Base-by-base conservation (phyloP, 2,329 filamentous ascomycete species). In the Orbilia brochopaga region DNA sequence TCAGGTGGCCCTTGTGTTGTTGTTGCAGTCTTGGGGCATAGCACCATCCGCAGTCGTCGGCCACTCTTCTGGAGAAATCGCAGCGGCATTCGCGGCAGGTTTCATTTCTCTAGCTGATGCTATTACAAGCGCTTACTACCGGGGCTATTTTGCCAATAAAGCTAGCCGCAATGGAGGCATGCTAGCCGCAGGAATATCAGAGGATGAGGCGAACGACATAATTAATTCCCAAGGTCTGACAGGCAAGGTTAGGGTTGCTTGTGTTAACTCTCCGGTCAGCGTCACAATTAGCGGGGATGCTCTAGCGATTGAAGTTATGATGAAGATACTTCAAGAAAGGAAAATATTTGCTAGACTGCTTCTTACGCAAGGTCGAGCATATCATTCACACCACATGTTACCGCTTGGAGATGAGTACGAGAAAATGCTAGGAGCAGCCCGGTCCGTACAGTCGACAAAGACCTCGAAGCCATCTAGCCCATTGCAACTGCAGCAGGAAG, bases 1-100 rank as follows among this genome's bases (percentile, higher is more conserved):
- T 0, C 85, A 86, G 73, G 2, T 79, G 86, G 83, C 78, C 0
- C 73, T 85, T 0, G 78, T 82, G 0, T 78, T 82, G 13, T 73
- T 81, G 0, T 77, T 84, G 1, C 32, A 46, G 0, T 70, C 74
- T 0, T 77, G 77, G 58, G 77, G 78, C 0, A 73, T 83, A 27
- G 53, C 40, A 0, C 79, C 81, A 0, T 24, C 74, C 1, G 78
- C 77, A 0, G 79, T 81, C 0, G 77, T 82, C 1, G 82, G 82
- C 0, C 82, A 83, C 64, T 82, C 80, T 0, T 78, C 76, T 1
- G 82, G 82, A 0, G 82, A 83, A 66, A 81, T 83, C 21, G 81
- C 79, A 0, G 82, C 81, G 0, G 81, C 81, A 0, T 83, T 82
- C 51, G 80, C 81, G 0, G 77, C 79, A 0, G 80, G 81, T 0